These are phyloP conservation scores for Spinacia oleracea DNA, from an alignment of 179 eudicot genomes.

Conservation along the genomic window DNA sequence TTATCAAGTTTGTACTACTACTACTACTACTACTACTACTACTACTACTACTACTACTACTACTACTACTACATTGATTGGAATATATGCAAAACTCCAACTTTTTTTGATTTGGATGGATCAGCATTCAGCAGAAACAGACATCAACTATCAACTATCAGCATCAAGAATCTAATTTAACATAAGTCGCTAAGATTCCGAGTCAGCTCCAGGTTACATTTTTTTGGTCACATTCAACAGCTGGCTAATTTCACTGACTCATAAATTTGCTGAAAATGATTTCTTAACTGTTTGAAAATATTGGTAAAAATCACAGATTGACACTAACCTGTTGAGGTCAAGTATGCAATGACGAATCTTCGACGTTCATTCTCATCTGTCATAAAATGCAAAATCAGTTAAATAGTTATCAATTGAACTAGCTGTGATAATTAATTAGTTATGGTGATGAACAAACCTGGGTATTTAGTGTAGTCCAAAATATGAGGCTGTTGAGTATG, in stretches of 20 bases:
- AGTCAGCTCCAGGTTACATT: constrained; percentile 5
- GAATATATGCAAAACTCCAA: constrained; percentile 21
- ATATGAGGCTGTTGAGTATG: constrained; percentile 87
- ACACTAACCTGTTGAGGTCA: constrained; percentile 60
- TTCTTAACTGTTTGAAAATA: background rate
- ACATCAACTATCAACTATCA: constrained; percentile 2
- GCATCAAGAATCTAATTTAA: background rate
- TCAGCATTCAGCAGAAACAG: constrained; percentile 7
- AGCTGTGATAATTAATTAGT: background rate
- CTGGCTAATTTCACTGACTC: background rate
- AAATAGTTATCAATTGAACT: background rate
- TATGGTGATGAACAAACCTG: constrained; percentile 44
- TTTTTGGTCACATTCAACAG: background rate
- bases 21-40: no score
- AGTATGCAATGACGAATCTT: constrained; percentile 55
- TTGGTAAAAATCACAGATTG: background rate
- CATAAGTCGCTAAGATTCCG: background rate
- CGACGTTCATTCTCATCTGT: constrained; percentile 67
- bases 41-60: no score
- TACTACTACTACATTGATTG: no score
- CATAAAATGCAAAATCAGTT: constrained; percentile 6
- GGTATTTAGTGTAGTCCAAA: constrained; percentile 73
- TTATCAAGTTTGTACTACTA: background rate
- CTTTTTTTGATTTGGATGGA: background rate
- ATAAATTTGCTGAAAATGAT: constrained; percentile 2